A percentile compares a stretch with the other conserved stretches of the same genome.
These are phyloP conservation scores for Dipteronia sinensis DNA, from an alignment of 345 rosid genomes.

Conservation along the genomic window DNA sequence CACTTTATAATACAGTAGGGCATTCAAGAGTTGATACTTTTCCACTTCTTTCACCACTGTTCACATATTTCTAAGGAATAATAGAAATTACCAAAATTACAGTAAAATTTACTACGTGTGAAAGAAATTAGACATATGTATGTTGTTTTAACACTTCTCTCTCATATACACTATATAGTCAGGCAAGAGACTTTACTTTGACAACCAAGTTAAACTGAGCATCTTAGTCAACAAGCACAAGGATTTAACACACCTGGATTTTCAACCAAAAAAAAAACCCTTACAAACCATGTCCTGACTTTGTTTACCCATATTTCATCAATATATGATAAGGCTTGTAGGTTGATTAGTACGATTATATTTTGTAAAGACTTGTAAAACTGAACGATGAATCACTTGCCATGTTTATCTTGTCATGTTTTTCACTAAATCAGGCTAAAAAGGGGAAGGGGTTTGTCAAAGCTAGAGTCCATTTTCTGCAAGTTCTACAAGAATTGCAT, in stretches of 20 bases:
- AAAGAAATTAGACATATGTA: neutral
- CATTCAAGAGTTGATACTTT: neutral
- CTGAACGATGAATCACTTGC: neutral
- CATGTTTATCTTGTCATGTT: neutral
- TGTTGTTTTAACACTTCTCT: neutral
- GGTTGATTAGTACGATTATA: neutral
- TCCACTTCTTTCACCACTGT: neutral
- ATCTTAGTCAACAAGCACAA: no score
- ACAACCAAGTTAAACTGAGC: neutral
- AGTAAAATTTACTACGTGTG: neutral
- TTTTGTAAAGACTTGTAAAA: neutral
- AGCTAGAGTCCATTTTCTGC: neutral
- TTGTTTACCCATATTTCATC: neutral
- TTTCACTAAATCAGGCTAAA: neutral
- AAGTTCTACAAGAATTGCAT: neutral
- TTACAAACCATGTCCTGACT: neutral
- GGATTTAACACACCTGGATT: no score
- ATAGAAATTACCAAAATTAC: neutral
- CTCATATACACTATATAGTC: neutral
- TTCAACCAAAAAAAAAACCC: neutral
- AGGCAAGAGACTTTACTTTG: neutral
- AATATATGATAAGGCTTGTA: neutral
- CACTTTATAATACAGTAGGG: neutral
- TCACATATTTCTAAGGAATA: neutral
- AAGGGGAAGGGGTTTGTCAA: neutral